These are phyloP conservation scores for Eucalyptus decipiens DNA, from an alignment of 345 rosid genomes.

Conservation along the genomic window DNA sequence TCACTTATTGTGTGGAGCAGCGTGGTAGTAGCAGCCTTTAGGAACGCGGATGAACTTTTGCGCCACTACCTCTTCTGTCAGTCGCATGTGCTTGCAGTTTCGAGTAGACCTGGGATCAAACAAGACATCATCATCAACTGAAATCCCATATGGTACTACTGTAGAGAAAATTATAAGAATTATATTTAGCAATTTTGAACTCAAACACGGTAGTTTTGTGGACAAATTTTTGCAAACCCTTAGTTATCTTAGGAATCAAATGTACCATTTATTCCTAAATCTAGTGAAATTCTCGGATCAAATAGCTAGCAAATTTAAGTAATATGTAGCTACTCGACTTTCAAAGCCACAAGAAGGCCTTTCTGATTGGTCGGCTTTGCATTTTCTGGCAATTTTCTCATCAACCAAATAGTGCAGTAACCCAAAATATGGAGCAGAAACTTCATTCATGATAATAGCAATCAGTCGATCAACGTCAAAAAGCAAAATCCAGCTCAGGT, in stretches of 20 bases:
- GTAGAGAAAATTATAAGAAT: neutral
- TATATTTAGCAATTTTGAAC: neutral
- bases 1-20: slow-evolving; percentile 91
- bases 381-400: neutral
- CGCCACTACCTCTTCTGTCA: slow-evolving; percentile 62
- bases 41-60: slow-evolving; percentile 87
- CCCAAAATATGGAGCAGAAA: neutral
- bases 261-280: neutral
- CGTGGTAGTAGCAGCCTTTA: slow-evolving; percentile 90
- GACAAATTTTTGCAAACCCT: neutral
- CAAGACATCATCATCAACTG: neutral
- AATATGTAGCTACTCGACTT: neutral
- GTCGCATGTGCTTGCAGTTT: slow-evolving; percentile 83
- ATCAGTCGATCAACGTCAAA: neutral
- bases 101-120: slow-evolving; percentile 50
- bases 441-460: neutral
- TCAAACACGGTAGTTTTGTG: neutral
- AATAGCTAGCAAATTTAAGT: neutral
- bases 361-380: neutral
- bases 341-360: neutral
- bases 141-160: neutral
- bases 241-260: neutral
- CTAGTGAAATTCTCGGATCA: neutral
- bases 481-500: neutral
- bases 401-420: neutral